phyloP scores from a whole-genome alignment of 306 rosid genomes.

The Hippophae gyantsensis region DNA sequence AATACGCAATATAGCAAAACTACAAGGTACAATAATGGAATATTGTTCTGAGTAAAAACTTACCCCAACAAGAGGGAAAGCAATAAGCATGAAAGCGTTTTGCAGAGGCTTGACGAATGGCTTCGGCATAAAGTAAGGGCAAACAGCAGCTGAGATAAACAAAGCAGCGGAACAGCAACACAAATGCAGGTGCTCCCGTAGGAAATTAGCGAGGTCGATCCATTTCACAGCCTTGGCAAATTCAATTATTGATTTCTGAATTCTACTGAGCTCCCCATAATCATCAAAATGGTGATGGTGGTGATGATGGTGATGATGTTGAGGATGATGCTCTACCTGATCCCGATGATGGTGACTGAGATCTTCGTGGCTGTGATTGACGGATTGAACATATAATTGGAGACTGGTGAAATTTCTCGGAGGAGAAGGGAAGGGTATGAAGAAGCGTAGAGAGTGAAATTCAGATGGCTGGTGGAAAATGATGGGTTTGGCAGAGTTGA shows the following conservation, averaged over 20 bases:
- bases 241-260: slow-evolving; percentile 52
- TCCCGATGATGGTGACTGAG: slow-evolving; percentile 5
- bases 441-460: slow-evolving; percentile 22
- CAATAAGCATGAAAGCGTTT: slow-evolving; percentile 51
- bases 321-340: slow-evolving; percentile 7
- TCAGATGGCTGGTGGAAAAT: slow-evolving; percentile 13
- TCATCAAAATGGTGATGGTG: slow-evolving; percentile 33
- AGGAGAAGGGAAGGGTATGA: slow-evolving; percentile 18
- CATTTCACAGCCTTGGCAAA: slow-evolving; percentile 73
- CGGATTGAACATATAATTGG: slow-evolving; percentile 34
- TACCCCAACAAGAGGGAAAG: slow-evolving; percentile 91
- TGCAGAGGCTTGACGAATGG: slow-evolving; percentile 57
- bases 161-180: slow-evolving; percentile 70
- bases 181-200: slow-evolving; percentile 76
- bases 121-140: slow-evolving; percentile 67
- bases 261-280: slow-evolving; percentile 34
- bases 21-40: not conserved
- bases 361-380: slow-evolving; percentile 22
- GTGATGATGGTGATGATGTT: slow-evolving; percentile 23
- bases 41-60: not conserved
- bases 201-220: slow-evolving; percentile 62
- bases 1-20: not conserved
- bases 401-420: slow-evolving; percentile 16
- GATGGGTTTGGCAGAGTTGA: slow-evolving; percentile 27
- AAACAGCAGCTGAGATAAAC: slow-evolving; percentile 69